Conservation (phyloP, 352 stramenopile genomes). For the Pythium apleroticum region DNA sequence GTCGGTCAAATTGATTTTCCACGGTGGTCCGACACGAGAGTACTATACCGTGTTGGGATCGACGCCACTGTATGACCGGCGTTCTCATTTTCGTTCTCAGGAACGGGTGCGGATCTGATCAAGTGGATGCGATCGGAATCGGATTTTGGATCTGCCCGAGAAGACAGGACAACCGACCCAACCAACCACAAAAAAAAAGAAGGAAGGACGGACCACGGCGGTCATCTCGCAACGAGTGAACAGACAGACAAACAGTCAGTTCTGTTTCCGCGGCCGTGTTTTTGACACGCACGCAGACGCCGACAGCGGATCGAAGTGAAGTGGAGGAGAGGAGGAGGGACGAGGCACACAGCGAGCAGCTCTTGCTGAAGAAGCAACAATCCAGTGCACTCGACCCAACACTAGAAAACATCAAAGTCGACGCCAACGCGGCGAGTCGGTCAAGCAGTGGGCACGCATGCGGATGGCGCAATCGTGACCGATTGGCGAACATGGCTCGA, state of each 20-base stretch:
- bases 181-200: not conserved
- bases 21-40: not conserved
- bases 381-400: not conserved
- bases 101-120: not conserved
- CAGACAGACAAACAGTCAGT: not conserved
- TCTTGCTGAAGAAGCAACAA: not conserved
- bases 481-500: not conserved
- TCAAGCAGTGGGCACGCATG: not conserved
- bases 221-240: not conserved
- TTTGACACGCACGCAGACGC: conserved; percentile 2
- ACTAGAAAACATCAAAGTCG: not conserved
- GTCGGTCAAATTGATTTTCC: not conserved
- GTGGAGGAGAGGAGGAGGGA: not conserved
- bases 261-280: not conserved
- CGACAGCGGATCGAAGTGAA: not conserved
- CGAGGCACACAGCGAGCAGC: not conserved
- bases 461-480: not conserved
- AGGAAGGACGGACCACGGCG: not conserved
- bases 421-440: not conserved
- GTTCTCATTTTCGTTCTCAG: conserved; percentile 2
- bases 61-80: not conserved
- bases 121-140: not conserved
- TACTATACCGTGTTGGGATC: not conserved
- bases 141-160: not conserved
- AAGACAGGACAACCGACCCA: not conserved